A percentile compares a stretch with the other conserved stretches of the same genome.
Evolutionary conservation across 2,329 filamentous ascomycete genomes (phyloP).

Genomic region (Penicillium sp.): DNA sequence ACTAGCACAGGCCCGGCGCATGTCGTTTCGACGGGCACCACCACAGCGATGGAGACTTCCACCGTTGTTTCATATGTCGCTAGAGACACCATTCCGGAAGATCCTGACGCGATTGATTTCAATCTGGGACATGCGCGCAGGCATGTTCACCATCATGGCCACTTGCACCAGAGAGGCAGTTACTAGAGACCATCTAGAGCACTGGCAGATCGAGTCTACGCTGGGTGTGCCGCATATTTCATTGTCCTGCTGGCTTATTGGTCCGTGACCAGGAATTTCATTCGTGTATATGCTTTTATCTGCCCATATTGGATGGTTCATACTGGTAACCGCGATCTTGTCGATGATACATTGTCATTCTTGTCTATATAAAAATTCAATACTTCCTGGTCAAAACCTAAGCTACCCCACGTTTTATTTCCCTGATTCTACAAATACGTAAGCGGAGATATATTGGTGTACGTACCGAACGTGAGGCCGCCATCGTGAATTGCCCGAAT

Average conservation of each 20-base stretch:
- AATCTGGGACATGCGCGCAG: slow-evolving; percentile 24
- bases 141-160: slow-evolving; percentile 24
- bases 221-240: slow-evolving; percentile 11
- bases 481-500: too few relatives aligned
- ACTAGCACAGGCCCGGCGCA: slow-evolving; percentile 26
- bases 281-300: slow-evolving; percentile 19
- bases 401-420: too few relatives aligned
- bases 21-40: slow-evolving; percentile 26
- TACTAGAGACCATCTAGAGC: not conserved
- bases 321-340: not conserved
- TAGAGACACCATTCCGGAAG: slow-evolving; percentile 17
- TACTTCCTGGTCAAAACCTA: not conserved
- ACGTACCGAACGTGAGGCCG: too few relatives aligned
- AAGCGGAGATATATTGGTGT: too few relatives aligned
- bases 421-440: not conserved
- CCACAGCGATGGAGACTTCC: slow-evolving; percentile 24
- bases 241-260: slow-evolving; percentile 4
- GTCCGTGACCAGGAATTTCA: slow-evolving; percentile 3
- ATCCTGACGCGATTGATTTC: slow-evolving; percentile 21
- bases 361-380: not conserved
- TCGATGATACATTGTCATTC: not conserved
- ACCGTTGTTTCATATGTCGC: slow-evolving; percentile 26
- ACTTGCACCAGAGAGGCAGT: slow-evolving; percentile 1
- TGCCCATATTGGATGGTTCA: not conserved
- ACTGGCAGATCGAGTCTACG: slow-evolving; percentile 1